These are phyloP conservation scores for Orbilia quercus DNA, from an alignment of 2,329 filamentous ascomycete species.

Conservation along the genomic window DNA sequence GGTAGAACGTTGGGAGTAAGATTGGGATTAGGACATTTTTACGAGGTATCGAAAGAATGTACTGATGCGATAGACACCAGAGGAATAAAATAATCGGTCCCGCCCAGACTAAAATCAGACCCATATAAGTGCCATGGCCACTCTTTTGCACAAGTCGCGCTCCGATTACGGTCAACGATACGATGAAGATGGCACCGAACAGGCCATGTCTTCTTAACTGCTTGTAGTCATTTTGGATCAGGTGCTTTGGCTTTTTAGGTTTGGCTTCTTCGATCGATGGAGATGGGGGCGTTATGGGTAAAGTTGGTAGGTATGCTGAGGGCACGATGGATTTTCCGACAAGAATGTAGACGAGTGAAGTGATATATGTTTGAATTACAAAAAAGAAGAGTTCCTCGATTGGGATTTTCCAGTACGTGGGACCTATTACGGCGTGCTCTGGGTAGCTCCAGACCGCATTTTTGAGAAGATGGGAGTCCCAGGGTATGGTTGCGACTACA, in stretches of 20 bases:
- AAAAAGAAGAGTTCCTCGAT: conserved; percentile 82
- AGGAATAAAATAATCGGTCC: conserved; percentile 73
- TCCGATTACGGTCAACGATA: conserved; percentile 16
- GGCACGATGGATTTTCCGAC: conserved; percentile 73
- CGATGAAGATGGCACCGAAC: conserved; percentile 22
- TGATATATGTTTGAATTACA: conserved; percentile 79
- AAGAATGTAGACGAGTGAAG: conserved; percentile 74
- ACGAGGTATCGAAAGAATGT: conserved; percentile 71
- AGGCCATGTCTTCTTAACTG: conserved; percentile 13
- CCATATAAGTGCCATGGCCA: conserved; percentile 72
- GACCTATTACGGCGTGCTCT: conserved; percentile 72
- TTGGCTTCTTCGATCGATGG: conserved; percentile 59
- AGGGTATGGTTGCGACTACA: conserved; percentile 76
- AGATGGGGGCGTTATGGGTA: conserved; percentile 61
- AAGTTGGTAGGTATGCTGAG: conserved; percentile 65
- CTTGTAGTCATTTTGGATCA: conserved; percentile 35
- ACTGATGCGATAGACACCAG: conserved; percentile 73
- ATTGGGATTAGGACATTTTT: conserved; percentile 72
- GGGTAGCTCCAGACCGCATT: conserved; percentile 78
- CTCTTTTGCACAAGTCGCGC: conserved; percentile 64
- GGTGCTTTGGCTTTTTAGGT: conserved; percentile 62
- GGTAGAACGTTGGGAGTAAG: conserved; percentile 73
- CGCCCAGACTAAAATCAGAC: conserved; percentile 77
- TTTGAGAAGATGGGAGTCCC: conserved; percentile 80
- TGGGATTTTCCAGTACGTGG: conserved; percentile 73